Evolutionary conservation across 2,329 filamentous ascomycete species (phyloP), one percentile per base, ranked within the genome.

Genomic region (Colletotrichum sansevieriae): DNA sequence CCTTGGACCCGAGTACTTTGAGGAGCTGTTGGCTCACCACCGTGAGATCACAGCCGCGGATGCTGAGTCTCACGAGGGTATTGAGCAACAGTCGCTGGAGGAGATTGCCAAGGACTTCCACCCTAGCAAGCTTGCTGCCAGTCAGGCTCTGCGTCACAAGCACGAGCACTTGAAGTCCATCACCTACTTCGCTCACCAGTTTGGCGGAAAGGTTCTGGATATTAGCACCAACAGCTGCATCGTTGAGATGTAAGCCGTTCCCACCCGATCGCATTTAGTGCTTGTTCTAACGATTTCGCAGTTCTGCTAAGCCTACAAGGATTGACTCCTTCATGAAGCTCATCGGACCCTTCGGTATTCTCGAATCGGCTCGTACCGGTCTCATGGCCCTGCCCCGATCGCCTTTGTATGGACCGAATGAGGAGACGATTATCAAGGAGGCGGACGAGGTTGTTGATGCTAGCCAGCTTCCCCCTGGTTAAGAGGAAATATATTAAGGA

Each of bases 211-310:
- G 84, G 93, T 99, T 29, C 82, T 99, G 75, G 96, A 99, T 81
- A 98, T 99, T 75, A 97, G 94, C 85, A 98, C 93, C 61, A 98
- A 93, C 82, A 98, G 97, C 83, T 98, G 96, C 83, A 98, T 98
- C 80, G 95, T 99, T 69, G 96, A 99, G 82, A 82, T 99, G 93
- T 95, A 88, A 87, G 92, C 35, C 12, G 43, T 18, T n/a, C 25
- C 18, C 18, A n/a, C 49, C 39, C 10, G 13, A 47, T n/a, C 11
- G 20, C 18, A 49, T 20, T 60, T 44, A 58, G 63, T 51, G 49
- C 62, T 56, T 44, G 43, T 70, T 63, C 75, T 78, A 44, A 80
- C 72, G 62, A 60, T 22, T 18, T 39, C 39, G 58, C 74, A 94
- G 92, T 8, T 97, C 94, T 62, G 96, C 96, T 69, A 99, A 99